phyloP scores from a whole-genome alignment of 2,329 filamentous ascomycete species.

The Trichoderma breve region DNA sequence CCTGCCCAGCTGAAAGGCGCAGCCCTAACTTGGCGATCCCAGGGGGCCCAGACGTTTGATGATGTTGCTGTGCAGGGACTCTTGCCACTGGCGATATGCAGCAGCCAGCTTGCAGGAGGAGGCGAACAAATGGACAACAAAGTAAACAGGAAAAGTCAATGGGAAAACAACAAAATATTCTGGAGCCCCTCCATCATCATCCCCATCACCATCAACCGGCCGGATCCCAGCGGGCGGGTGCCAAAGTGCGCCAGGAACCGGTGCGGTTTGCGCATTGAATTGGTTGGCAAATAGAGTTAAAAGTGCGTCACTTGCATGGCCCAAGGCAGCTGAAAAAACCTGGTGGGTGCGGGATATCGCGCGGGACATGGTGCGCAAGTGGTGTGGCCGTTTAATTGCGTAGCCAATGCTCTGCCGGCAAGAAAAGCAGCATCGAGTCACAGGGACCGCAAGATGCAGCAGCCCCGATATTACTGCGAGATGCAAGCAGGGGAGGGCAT shows the following conservation, averaged over 20 bases:
- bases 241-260: not conserved
- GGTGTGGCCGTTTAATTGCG: slow-evolving; percentile 14
- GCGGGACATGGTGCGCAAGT: not conserved
- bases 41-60: not conserved
- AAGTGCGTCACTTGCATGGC: slow-evolving; percentile 12
- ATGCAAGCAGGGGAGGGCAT: not conserved
- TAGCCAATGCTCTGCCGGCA: slow-evolving; percentile 1
- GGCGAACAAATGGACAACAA: not conserved
- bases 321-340: slow-evolving; percentile 18
- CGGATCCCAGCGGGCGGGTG: not conserved
- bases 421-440: slow-evolving; percentile 4
- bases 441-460: slow-evolving; percentile 4
- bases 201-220: not conserved
- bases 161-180: not conserved
- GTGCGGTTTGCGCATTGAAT: slow-evolving; percentile 4
- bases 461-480: slow-evolving; percentile 12
- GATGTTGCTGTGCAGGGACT: not conserved
- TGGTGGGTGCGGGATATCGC: slow-evolving; percentile 6
- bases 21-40: slow-evolving; percentile 16
- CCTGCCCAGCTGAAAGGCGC: slow-evolving; percentile 17
- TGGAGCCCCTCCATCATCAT: no score
- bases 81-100: not conserved
- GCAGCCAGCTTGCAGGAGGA: not conserved
- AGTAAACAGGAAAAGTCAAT: not conserved
- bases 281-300: slow-evolving; percentile 12